Conservation (phyloP, 805 yeast genomes). For the Lachancea cidri region DNA sequence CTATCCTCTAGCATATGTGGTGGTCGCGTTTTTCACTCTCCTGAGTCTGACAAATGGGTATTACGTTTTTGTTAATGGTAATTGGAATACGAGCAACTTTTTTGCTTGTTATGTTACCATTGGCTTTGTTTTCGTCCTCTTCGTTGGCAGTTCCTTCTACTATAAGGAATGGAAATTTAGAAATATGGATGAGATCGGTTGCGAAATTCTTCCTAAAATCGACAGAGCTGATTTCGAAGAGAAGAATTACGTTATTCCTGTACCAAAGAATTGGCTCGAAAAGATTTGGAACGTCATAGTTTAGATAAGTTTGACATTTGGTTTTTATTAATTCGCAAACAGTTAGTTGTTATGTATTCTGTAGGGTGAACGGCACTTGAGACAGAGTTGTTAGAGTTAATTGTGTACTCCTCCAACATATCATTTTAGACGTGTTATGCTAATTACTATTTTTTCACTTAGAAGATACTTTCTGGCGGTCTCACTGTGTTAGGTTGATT, state of each 20-base stretch:
- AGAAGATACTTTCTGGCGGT: no score
- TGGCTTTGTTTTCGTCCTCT: conserved; percentile 43
- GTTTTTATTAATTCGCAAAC: no score
- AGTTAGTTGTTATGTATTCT: no score
- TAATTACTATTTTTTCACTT: no score
- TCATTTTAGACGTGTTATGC: no score
- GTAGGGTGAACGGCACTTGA: no score
- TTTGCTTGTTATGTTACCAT: conserved; percentile 58
- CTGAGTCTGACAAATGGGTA: conserved; percentile 60
- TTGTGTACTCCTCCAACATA: no score
- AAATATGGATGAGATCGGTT: conserved; percentile 8
- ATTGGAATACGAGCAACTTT: conserved; percentile 48
- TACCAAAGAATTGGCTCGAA: conserved; percentile 14
- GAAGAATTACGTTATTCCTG: conserved; percentile 7
- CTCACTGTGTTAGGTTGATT: no score
- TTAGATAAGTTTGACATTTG: no score
- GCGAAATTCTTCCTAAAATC: conserved; percentile 15
- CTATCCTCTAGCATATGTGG: conserved; percentile 46
- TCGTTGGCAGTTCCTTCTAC: conserved; percentile 9
- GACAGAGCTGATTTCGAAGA: conserved; percentile 16
- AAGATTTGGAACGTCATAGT: conserved; percentile 11
- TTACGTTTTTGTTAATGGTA: conserved; percentile 47
- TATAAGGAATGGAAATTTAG: conserved; percentile 11
- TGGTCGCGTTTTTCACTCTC: conserved; percentile 41
- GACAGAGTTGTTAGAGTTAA: no score